Conservation (phyloP, 129 eudicot genomes). For the Helichrysum umbraculigerum region DNA sequence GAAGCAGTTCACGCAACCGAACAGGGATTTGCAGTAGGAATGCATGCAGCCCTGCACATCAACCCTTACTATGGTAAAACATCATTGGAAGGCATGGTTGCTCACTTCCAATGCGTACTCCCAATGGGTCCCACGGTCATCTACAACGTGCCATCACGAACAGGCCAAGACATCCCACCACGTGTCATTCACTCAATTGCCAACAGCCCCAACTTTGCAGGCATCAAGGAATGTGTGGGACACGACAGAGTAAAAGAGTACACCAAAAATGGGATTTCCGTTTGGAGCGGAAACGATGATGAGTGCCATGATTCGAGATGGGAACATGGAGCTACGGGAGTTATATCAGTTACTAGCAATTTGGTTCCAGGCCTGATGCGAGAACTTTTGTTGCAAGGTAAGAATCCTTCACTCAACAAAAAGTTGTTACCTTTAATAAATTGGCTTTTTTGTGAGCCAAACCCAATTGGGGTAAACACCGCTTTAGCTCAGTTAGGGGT, state of each 20-base stretch:
- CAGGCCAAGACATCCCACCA: conserved; percentile 70
- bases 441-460: conserved; percentile 84
- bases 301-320: conserved; percentile 68
- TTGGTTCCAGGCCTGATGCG: conserved; percentile 60
- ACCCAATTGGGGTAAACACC: conserved; percentile 76
- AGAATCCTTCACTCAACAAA: conserved; percentile 45
- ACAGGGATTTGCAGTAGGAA: conserved; percentile 68
- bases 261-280: conserved; percentile 44
- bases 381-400: conserved; percentile 43
- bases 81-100: conserved; percentile 55
- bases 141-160: conserved; percentile 67
- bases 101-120: conserved; percentile 58
- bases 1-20: conserved; percentile 75
- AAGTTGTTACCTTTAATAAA: conserved; percentile 63
- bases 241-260: conserved; percentile 44
- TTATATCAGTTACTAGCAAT: conserved; percentile 62
- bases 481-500: conserved; percentile 89
- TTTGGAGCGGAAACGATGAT: conserved; percentile 73
- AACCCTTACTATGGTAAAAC: conserved; percentile 76
- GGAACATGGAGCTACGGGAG: conserved; percentile 60
- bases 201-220: conserved; percentile 48
- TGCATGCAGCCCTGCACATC: conserved; percentile 79
- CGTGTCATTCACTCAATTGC: conserved; percentile 46
- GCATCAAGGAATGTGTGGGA: conserved; percentile 69
- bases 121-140: conserved; percentile 71